These are phyloP conservation scores for Fragilariopsis cylindrus DNA, from an alignment of 108 stramenopile species.

Conservation along the genomic window DNA sequence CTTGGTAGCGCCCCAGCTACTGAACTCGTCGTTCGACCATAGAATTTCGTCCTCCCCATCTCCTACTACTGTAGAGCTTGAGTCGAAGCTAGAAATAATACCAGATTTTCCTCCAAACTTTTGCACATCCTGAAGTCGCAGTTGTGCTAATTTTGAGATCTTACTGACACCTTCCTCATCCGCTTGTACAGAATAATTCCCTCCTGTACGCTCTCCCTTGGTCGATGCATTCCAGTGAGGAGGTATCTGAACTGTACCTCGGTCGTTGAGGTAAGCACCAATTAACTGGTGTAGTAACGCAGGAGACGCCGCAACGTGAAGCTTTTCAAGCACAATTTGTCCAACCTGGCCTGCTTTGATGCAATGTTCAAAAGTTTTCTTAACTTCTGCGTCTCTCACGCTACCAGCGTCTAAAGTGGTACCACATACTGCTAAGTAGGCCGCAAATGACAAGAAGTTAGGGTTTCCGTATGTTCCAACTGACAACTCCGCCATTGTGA, in stretches of 20 bases:
- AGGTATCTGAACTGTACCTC: slow-evolving; percentile 1
- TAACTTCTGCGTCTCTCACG: slow-evolving; percentile 36
- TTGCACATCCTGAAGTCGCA: slow-evolving; percentile 17
- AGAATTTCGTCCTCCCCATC: slow-evolving; percentile 5
- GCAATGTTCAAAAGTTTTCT: slow-evolving; percentile 45
- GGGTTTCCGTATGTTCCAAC: slow-evolving; percentile 42
- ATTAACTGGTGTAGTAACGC: slow-evolving; percentile 37
- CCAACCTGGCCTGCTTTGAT: slow-evolving; percentile 53
- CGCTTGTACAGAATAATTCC: not conserved
- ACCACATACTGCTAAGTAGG: slow-evolving; percentile 52
- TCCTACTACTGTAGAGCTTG: not conserved
- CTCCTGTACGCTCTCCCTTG: slow-evolving; percentile 15
- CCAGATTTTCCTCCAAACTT: slow-evolving; percentile 22
- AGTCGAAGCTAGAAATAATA: not conserved
- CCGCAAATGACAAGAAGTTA: slow-evolving; percentile 64
- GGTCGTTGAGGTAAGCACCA: slow-evolving; percentile 16
- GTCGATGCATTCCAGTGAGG: slow-evolving; percentile 4
- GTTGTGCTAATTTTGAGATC: slow-evolving; percentile 16
- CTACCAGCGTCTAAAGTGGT: slow-evolving; percentile 47
- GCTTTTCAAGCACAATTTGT: slow-evolving; percentile 58
- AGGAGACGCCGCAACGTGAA: slow-evolving; percentile 36
- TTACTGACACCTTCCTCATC: not conserved
- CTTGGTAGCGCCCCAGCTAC: slow-evolving; percentile 4
- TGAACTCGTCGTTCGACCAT: slow-evolving; percentile 12
- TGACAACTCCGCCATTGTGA: slow-evolving; percentile 33